A percentile compares a stretch with the other conserved stretches of the same genome.
phyloP scores from a whole-genome alignment of 108 stramenopile genomes.

The Skeletonema potamos region DNA sequence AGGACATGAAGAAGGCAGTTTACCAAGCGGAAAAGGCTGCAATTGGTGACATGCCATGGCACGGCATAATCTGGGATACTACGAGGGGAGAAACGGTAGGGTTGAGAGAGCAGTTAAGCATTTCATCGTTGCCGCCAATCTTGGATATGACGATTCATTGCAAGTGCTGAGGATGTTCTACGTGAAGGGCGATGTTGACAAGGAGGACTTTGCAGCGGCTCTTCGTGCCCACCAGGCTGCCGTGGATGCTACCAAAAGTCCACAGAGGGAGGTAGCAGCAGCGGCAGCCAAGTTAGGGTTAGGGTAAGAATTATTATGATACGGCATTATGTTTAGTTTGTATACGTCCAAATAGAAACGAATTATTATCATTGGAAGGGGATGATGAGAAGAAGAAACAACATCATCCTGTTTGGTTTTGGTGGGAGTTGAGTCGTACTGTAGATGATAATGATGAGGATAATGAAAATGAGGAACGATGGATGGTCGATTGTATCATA shows the following conservation, averaged over 20 bases:
- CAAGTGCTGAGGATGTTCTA: not conserved
- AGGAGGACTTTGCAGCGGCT: not conserved
- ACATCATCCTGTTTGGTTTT: conserved; percentile 42
- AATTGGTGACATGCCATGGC: not conserved
- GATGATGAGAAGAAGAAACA: too few species aligned
- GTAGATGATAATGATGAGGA: conserved; percentile 5
- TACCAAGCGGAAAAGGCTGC: not conserved
- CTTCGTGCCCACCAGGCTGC: not conserved
- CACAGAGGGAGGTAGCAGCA: not conserved
- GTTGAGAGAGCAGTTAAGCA: not conserved
- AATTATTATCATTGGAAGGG: too few species aligned
- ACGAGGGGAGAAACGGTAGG: not conserved
- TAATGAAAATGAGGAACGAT: conserved; percentile 15
- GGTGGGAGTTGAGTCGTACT: conserved; percentile 39
- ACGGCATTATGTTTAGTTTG: conserved; percentile 28
- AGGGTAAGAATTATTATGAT: too few species aligned
- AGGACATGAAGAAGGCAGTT: not conserved
- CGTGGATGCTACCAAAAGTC: not conserved
- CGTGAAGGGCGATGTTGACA: not conserved
- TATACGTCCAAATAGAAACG: conserved; percentile 20
- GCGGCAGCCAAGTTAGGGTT: too few species aligned
- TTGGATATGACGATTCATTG: not conserved
- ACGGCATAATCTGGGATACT: not conserved
- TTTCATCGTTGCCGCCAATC: not conserved
- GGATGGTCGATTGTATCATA: conserved; percentile 43